phyloP scores from a whole-genome alignment of 1,139 yeast species.

The Saccharomyces hybrid region DNA sequence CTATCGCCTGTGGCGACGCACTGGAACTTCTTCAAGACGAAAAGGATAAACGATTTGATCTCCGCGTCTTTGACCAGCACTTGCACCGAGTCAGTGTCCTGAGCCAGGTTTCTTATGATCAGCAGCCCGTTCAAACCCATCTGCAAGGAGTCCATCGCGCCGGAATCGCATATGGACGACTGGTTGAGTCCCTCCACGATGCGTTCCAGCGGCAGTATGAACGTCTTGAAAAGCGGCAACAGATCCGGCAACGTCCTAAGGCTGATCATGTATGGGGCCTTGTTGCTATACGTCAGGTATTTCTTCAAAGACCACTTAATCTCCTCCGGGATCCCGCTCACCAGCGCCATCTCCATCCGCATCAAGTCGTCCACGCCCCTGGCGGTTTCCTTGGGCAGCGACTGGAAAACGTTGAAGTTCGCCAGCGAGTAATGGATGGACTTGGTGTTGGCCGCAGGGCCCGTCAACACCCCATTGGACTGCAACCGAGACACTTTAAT shows the following conservation, averaged over 20 bases:
- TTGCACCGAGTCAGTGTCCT: conserved; percentile 79
- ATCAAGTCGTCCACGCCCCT: conserved; percentile 51
- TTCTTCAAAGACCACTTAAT: conserved; percentile 50
- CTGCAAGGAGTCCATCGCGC: conserved; percentile 20
- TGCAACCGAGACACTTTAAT: conserved; percentile 26
- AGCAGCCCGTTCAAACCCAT: conserved; percentile 33
- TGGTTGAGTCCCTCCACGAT: conserved; percentile 21
- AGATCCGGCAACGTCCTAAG: conserved; percentile 26
- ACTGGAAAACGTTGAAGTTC: conserved; percentile 28
- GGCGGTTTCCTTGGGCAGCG: conserved; percentile 27
- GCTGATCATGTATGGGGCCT: conserved; percentile 31
- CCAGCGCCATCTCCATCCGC: conserved; percentile 51
- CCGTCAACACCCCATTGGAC: conserved; percentile 23
- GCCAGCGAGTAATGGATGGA: conserved; percentile 28
- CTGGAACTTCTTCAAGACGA: conserved; percentile 20
- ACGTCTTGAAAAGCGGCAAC: conserved; percentile 22
- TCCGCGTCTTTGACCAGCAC: conserved; percentile 52
- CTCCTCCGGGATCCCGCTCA: conserved; percentile 48
- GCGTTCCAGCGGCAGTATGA: conserved; percentile 19
- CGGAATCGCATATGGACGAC: conserved; percentile 18
- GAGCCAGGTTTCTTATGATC: conserved; percentile 69
- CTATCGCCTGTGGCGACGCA: conserved; percentile 12
- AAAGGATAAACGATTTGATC: conserved; percentile 39
- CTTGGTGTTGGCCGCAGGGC: conserved; percentile 8
- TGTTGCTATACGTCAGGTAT: conserved; percentile 30